phyloP scores from a whole-genome alignment of 305 asterid genomes.

The Solanum hybrid region DNA sequence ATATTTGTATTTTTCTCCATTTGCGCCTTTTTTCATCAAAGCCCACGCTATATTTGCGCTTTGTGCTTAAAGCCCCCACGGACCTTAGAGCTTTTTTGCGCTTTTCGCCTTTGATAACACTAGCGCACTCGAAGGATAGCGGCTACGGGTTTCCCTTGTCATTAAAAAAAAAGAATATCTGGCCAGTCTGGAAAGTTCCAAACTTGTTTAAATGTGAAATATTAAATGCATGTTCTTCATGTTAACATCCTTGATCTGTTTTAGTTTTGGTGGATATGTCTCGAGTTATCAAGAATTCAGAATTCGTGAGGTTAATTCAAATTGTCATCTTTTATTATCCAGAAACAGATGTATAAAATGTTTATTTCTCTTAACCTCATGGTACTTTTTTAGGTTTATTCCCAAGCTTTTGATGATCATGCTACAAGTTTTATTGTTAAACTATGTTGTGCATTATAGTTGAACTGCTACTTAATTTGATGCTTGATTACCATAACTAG shows the following conservation, averaged over 20 bases:
- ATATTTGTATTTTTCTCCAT: too few relatives aligned
- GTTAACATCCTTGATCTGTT: neutral
- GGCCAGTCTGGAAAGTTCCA: neutral
- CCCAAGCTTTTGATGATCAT: neutral
- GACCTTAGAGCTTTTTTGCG: too few relatives aligned
- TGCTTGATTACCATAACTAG: constrained; percentile 11
- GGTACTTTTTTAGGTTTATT: neutral
- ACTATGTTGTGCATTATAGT: neutral
- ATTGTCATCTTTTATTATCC: neutral
- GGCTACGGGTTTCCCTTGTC: neutral
- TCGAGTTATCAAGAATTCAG: neutral
- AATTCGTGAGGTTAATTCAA: neutral
- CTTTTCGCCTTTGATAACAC: too few relatives aligned
- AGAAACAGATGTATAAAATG: neutral
- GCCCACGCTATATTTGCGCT: too few relatives aligned
- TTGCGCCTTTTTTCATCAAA: too few relatives aligned
- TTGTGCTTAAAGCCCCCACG: too few relatives aligned
- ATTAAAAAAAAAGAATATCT: neutral
- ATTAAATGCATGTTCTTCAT: neutral
- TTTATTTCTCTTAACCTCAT: neutral
- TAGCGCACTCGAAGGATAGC: neutral
- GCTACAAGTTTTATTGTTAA: neutral
- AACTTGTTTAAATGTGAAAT: neutral
- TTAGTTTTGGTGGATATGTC: neutral
- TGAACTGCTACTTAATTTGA: neutral